Evolutionary conservation across 2,329 filamentous ascomycete genomes (phyloP).

Genomic region (Phoma sp.): DNA sequence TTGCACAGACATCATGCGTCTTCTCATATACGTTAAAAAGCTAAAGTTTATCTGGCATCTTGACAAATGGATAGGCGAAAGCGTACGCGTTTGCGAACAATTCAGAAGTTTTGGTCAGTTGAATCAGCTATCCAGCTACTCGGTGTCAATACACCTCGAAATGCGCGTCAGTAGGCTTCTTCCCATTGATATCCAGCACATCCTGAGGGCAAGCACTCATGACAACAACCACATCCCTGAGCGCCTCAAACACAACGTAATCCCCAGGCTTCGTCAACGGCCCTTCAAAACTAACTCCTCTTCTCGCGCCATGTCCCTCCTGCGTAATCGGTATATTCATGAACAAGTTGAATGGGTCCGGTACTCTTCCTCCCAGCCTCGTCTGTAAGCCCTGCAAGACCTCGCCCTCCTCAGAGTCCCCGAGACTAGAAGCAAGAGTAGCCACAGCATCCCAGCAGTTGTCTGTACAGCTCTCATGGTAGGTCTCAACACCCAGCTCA

Average conservation of each 20-base stretch:
- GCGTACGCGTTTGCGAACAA: too few species aligned
- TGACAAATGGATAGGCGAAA: too few species aligned
- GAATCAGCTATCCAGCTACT: too few species aligned
- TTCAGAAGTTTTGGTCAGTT: too few species aligned
- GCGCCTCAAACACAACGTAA: constrained; percentile 52
- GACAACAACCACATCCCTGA: constrained; percentile 54
- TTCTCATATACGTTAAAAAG: too few species aligned
- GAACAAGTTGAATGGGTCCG: constrained; percentile 48
- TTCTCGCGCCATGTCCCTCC: constrained; percentile 44
- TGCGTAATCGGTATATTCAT: constrained; percentile 54
- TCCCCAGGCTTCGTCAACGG: constrained; percentile 51
- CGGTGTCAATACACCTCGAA: constrained; percentile 35
- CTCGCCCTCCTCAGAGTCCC: constrained; percentile 22
- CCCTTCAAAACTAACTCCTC: constrained; percentile 48
- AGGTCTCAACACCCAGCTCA: constrained; percentile 39
- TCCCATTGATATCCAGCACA: constrained; percentile 52
- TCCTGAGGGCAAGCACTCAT: constrained; percentile 57
- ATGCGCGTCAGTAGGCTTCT: constrained; percentile 52
- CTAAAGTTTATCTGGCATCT: too few species aligned
- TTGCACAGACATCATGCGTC: too few species aligned
- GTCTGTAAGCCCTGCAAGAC: constrained; percentile 27
- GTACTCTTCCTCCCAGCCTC: constrained; percentile 35
- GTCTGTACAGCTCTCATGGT: constrained; percentile 47
- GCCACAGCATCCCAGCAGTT: constrained; percentile 44
- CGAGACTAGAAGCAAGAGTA: constrained; percentile 18